Evolutionary conservation across 257 asterid genomes (phyloP).

Genomic region (Coffea eugenioides): DNA sequence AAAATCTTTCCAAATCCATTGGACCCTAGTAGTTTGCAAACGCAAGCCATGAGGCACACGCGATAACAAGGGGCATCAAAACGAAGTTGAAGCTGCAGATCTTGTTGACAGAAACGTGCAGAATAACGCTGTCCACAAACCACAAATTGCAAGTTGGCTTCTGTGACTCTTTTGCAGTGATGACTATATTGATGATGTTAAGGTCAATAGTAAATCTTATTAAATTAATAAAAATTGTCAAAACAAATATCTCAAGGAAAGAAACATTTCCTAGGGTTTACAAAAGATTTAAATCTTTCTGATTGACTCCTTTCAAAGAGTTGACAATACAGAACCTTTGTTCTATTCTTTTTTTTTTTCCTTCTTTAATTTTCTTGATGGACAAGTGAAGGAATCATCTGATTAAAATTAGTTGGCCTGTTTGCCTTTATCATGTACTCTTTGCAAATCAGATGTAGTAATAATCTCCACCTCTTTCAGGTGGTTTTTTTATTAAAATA

Average conservation of each 20-base stretch:
- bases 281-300: no score
- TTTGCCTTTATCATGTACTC: no score
- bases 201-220: background rate
- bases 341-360: no score
- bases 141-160: background rate
- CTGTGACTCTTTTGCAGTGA: background rate
- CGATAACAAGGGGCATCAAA: background rate
- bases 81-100: background rate
- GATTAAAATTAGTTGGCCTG: no score
- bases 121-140: background rate
- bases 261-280: background rate
- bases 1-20: slow-evolving; percentile 15
- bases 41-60: slow-evolving; percentile 9
- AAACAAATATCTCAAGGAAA: background rate
- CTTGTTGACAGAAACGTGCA: slow-evolving; percentile 1
- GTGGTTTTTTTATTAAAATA: no score
- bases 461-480: no score
- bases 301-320: no score
- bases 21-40: slow-evolving; percentile 6
- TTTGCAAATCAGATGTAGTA: no score
- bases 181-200: background rate
- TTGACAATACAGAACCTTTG: no score
- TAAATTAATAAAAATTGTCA: no score
- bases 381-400: no score
- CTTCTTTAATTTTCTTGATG: no score